phyloP scores from a whole-genome alignment of 1,139 yeast genomes.

The Blastobotrys aristatus region DNA sequence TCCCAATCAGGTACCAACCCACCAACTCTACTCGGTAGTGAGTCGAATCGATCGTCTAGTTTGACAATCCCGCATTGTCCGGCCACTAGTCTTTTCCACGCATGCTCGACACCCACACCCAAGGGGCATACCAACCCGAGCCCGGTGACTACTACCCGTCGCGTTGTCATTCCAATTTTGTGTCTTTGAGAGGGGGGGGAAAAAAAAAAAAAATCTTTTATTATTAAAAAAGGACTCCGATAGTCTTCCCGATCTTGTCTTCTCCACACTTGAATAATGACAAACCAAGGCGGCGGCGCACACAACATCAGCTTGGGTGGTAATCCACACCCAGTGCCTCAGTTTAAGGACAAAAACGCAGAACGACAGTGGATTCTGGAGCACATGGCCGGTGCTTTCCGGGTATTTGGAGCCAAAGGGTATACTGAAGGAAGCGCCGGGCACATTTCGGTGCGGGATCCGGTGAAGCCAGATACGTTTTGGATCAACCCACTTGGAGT shows the following conservation, averaged over 20 bases:
- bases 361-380: slow-evolving; percentile 61
- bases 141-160: slow-evolving; percentile 85
- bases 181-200: not conserved
- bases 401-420: slow-evolving; percentile 69
- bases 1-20: slow-evolving; percentile 69
- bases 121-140: slow-evolving; percentile 81
- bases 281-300: slow-evolving; percentile 3
- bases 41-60: slow-evolving; percentile 47
- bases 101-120: slow-evolving; percentile 45
- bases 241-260: not conserved
- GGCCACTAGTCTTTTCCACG: slow-evolving; percentile 36
- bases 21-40: slow-evolving; percentile 70
- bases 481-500: slow-evolving; percentile 78
- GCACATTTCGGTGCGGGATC: slow-evolving; percentile 75
- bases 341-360: slow-evolving; percentile 45
- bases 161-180: not conserved
- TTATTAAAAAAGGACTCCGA: not conserved
- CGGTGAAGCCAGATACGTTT: slow-evolving; percentile 62
- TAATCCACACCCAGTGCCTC: slow-evolving; percentile 40
- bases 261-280: not conserved
- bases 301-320: slow-evolving; percentile 22
- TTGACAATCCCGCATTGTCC: slow-evolving; percentile 35
- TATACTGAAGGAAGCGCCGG: slow-evolving; percentile 78
- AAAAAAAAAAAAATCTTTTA: not conserved
- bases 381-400: slow-evolving; percentile 80